phyloP scores from a whole-genome alignment of 257 asterid species.

The Fraxinus excelsior region DNA sequence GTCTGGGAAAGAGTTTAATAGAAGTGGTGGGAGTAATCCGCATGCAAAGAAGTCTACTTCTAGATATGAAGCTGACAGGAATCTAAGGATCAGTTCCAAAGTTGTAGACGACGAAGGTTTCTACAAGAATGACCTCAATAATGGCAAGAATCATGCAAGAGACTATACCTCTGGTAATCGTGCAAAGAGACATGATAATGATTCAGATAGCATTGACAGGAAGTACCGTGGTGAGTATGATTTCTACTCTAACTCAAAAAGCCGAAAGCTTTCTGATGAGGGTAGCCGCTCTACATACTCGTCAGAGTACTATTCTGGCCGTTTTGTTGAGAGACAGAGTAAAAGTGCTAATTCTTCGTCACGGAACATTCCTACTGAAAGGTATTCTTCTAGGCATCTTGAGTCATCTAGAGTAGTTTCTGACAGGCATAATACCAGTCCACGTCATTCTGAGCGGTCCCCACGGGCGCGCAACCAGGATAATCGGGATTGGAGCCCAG shows the following conservation, averaged over 20 bases:
- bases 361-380: slow-evolving; percentile 63
- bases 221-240: slow-evolving; percentile 63
- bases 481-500: slow-evolving; percentile 64
- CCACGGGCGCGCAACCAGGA: slow-evolving; percentile 66
- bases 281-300: slow-evolving; percentile 54
- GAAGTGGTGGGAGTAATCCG: slow-evolving; percentile 57
- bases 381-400: slow-evolving; percentile 67
- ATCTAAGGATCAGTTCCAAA: slow-evolving; percentile 60
- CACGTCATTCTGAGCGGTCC: slow-evolving; percentile 76
- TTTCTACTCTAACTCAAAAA: slow-evolving; percentile 67
- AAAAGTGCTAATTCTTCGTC: slow-evolving; percentile 53
- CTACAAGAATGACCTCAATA: slow-evolving; percentile 59
- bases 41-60: slow-evolving; percentile 61
- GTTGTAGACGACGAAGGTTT: slow-evolving; percentile 65
- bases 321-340: slow-evolving; percentile 50
- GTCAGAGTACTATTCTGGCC: slow-evolving; percentile 61
- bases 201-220: slow-evolving; percentile 60
- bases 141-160: slow-evolving; percentile 68
- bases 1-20: slow-evolving; percentile 60
- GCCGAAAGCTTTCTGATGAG: slow-evolving; percentile 75
- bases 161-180: slow-evolving; percentile 58
- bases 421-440: slow-evolving; percentile 69
- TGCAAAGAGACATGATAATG: slow-evolving; percentile 70
- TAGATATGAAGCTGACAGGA: slow-evolving; percentile 68
- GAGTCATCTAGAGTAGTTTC: slow-evolving; percentile 63